Evolutionary conservation across 805 yeast genomes (phyloP).

Genomic region (Myxozyma neglecta): DNA sequence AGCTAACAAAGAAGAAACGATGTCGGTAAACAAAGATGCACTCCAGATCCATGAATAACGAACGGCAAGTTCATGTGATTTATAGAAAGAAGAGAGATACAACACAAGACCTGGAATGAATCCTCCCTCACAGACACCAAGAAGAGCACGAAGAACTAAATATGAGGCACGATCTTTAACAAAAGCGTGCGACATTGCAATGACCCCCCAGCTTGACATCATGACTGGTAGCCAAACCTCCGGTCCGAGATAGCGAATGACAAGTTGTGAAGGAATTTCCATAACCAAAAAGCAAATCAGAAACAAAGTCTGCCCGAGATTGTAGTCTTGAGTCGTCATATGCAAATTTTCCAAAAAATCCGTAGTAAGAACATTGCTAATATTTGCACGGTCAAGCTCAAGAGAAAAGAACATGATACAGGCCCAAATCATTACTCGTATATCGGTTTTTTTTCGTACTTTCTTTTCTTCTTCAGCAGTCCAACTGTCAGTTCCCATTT

Average conservation of each 20-base stretch:
- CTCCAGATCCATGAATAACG: constrained; percentile 63
- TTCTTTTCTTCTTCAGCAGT: constrained; percentile 50
- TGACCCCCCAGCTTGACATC: constrained; percentile 58
- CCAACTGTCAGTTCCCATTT: constrained; percentile 44
- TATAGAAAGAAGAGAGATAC: constrained; percentile 69
- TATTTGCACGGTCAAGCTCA: constrained; percentile 58
- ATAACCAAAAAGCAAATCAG: constrained; percentile 47
- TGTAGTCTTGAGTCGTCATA: constrained; percentile 57
- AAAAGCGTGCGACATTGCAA: constrained; percentile 53
- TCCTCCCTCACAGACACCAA: constrained; percentile 66
- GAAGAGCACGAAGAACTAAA: constrained; percentile 49
- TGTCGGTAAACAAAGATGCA: constrained; percentile 51
- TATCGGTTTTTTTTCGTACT: constrained; percentile 53
- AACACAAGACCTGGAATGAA: constrained; percentile 64
- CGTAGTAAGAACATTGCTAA: constrained; percentile 56
- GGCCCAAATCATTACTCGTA: constrained; percentile 55
- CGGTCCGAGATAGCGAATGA: constrained; percentile 61
- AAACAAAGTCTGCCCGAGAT: constrained; percentile 57
- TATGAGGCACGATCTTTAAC: constrained; percentile 44
- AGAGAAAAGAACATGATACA: constrained; percentile 57
- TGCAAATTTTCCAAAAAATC: constrained; percentile 52
- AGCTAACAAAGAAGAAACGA: constrained; percentile 52
- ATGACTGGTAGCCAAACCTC: constrained; percentile 57
- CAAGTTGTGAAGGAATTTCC: constrained; percentile 46
- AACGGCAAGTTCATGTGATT: constrained; percentile 55